phyloP scores from a whole-genome alignment of 208 protist genomes.

The Sergeia podlipaevii region DNA sequence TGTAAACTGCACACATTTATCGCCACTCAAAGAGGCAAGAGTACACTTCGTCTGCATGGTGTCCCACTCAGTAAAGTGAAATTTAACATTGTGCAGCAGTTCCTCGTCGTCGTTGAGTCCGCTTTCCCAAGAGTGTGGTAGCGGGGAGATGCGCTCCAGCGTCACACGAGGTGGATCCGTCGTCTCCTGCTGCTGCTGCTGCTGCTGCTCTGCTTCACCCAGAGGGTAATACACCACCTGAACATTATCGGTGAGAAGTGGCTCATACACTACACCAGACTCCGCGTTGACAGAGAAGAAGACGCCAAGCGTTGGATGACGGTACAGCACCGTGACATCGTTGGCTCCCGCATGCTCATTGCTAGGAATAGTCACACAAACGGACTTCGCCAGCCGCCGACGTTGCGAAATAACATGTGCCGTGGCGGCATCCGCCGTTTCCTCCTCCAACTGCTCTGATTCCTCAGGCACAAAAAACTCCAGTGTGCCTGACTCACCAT shows the following conservation, averaged over 20 bases:
- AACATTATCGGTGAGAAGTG: constrained; percentile 35
- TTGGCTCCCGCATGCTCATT: too few species aligned
- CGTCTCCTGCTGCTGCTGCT: not conserved
- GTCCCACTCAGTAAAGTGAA: constrained; percentile 58
- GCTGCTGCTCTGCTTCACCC: constrained; percentile 11
- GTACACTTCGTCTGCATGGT: constrained; percentile 17
- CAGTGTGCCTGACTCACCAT: too few species aligned
- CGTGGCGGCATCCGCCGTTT: too few species aligned
- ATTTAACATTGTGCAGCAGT: constrained; percentile 51
- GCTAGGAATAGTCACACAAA: too few species aligned
- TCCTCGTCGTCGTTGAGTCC: constrained; percentile 37
- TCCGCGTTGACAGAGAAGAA: constrained; percentile 39
- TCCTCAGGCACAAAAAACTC: too few species aligned
- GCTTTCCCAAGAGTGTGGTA: constrained; percentile 45
- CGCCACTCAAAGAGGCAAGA: constrained; percentile 35
- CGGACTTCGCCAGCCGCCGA: not conserved
- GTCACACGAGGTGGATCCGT: constrained; percentile 16
- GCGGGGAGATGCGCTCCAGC: constrained; percentile 23
- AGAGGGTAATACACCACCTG: constrained; percentile 53
- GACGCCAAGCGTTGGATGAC: constrained; percentile 35
- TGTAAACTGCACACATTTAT: constrained; percentile 39
- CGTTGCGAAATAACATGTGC: not conserved
- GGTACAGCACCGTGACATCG: constrained; percentile 32
- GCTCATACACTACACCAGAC: constrained; percentile 34
- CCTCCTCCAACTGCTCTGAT: too few species aligned